These are phyloP conservation scores for Digitaria exilis DNA, from an alignment of 202 grass and related monocot species.

Conservation along the genomic window DNA sequence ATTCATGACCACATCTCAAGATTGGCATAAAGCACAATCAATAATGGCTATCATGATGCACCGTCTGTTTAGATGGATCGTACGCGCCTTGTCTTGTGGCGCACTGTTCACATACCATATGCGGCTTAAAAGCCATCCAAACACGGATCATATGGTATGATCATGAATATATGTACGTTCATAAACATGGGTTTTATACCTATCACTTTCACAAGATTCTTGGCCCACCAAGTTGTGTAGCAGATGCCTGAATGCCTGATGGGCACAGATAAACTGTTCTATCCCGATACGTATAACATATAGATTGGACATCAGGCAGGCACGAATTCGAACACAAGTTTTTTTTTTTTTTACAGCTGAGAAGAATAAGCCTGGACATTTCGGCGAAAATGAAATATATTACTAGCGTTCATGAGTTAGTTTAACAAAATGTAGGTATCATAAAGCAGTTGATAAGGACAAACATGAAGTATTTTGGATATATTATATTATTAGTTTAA, in stretches of 20 bases:
- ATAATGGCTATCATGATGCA: slow-evolving; percentile 44
- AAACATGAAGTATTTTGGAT: neutral
- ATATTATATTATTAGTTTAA: no score
- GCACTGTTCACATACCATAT: neutral
- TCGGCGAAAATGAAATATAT: neutral
- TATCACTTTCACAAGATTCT: neutral
- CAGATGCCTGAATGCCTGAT: no score
- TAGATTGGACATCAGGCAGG: neutral
- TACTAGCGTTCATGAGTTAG: neutral
- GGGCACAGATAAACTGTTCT: neutral
- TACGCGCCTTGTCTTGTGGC: neutral
- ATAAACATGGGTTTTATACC: neutral
- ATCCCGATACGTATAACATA: neutral
- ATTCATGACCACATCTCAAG: slow-evolving; percentile 21
- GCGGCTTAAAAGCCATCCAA: neutral
- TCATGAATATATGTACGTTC: neutral
- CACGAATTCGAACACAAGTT: neutral
- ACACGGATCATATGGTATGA: neutral
- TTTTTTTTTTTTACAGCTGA: neutral
- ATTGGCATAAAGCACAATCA: slow-evolving; percentile 48
- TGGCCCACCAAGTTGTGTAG: neutral
- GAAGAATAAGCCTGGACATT: neutral
- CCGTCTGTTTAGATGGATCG: slow-evolving; percentile 44
- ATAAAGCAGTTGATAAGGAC: neutral
- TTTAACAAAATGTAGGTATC: neutral